Evolutionary conservation across 139 green algal genomes (phyloP), one percentile per base, ranked within the genome.

Genomic region (Astrephomene gubernaculifera): DNA sequence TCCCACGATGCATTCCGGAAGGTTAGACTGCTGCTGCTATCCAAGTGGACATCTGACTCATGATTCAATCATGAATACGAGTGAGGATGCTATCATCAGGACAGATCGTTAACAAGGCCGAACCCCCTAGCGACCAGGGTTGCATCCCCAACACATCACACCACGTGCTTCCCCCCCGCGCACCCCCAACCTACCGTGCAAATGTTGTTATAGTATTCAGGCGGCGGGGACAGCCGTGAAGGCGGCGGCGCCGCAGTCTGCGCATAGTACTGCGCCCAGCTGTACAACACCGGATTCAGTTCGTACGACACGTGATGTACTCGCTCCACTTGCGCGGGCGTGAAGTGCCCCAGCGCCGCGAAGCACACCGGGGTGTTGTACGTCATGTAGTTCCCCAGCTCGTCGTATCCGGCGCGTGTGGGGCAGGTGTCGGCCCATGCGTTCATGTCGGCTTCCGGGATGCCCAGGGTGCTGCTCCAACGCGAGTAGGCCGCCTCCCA

Each of bases 321-420:
- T 4, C 38, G 22, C 38, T 82, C 22, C 36, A 35, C 38, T 57
- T 82, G 75, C 12, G 31, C 75, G 10, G 31, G 6, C 54, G 75
- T 82, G 7, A 65, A 22, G 71, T 80, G 71, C 24, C 71, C 71
- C 45, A 80, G 45, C 31, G 45, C 71, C 31, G 71, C 71, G 19
- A 67, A 80, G 71, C 71, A 80, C 45, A 80, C 71, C 24, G 71
- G 45, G 31, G 71, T 65, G 45, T 65, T 67, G 71, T 80, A 80
- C 8, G 71, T 80, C 45, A 80, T 64, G 71, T 80, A 80, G 71
- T 82, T 82, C 38, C 75, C 75, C 57, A 82, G 57, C 75, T 71
- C 75, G 57, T 82, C 75, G 57, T 82, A 82, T 2, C 72, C 71
- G 21, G 45, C 31, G 0, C 4, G 19, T 6, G 8, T 10, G 52